phyloP scores from a whole-genome alignment of 306 rosid genomes.

The Medicago lupulina region DNA sequence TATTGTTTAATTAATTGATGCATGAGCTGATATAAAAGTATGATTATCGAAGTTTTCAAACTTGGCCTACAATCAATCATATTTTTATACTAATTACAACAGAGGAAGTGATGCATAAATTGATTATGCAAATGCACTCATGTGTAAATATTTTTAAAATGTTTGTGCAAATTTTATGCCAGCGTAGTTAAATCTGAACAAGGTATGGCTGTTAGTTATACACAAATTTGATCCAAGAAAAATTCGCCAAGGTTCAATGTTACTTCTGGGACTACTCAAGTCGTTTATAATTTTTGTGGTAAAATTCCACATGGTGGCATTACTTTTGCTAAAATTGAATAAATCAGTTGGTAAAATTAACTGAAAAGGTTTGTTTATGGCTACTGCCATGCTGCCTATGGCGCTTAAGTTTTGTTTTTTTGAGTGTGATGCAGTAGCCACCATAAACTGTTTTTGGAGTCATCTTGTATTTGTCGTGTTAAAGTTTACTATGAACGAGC shows the following conservation, averaged over 20 bases:
- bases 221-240: too few species aligned
- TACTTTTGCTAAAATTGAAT: background rate
- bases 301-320: slow-evolving; percentile 18
- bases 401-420: background rate
- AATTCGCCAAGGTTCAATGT: too few species aligned
- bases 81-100: slow-evolving; percentile 3
- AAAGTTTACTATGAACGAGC: background rate
- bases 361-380: background rate
- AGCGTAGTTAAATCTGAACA: background rate
- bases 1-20: slow-evolving; percentile 9
- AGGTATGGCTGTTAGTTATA: background rate
- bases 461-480: background rate
- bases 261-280: background rate
- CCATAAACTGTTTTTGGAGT: background rate
- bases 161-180: background rate
- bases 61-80: background rate
- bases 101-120: background rate
- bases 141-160: slow-evolving; percentile 3
- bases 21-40: background rate
- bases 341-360: background rate
- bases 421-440: background rate
- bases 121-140: slow-evolving; percentile 14
- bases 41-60: background rate
- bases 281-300: background rate
- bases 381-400: background rate